phyloP scores from a whole-genome alignment of 306 rosid genomes.

The Styphnolobium japonicum region DNA sequence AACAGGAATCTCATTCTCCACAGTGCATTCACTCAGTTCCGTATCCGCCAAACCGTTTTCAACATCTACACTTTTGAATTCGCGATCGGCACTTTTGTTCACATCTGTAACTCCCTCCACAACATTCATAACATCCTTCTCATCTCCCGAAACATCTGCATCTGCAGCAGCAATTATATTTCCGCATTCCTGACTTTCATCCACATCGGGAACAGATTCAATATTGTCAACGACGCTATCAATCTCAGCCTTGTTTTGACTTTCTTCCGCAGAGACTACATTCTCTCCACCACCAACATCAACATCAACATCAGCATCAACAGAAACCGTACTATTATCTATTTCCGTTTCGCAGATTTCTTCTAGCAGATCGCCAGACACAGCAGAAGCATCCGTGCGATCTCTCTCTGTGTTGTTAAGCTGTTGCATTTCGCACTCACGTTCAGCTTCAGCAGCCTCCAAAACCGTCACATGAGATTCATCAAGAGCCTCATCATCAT shows the following conservation, averaged over 20 bases:
- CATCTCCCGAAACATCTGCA: background rate
- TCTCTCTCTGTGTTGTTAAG: background rate
- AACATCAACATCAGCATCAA: too few relatives aligned
- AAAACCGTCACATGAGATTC: constrained; percentile 12
- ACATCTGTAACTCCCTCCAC: background rate
- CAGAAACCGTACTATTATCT: background rate
- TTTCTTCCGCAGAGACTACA: too few relatives aligned
- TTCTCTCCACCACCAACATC: too few relatives aligned
- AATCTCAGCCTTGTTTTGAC: too few relatives aligned
- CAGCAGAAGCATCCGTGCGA: background rate
- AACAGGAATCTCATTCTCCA: background rate
- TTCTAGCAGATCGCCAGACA: background rate
- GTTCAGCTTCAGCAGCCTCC: constrained; percentile 23
- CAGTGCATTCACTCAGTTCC: background rate
- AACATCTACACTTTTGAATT: background rate
- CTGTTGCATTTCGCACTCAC: background rate
- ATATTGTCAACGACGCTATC: too few relatives aligned
- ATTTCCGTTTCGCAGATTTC: background rate
- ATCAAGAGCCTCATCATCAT: constrained; percentile 2
- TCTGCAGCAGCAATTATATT: too few relatives aligned
- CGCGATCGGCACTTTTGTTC: background rate
- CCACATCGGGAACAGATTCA: too few relatives aligned
- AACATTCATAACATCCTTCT: background rate
- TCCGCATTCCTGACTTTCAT: too few relatives aligned
- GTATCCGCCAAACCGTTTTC: constrained; percentile 1